Evolutionary conservation across 2,329 filamentous ascomycete species (phyloP), one percentile per base, ranked within the genome.

Genomic region (Neofusicoccum cordaticola): DNA sequence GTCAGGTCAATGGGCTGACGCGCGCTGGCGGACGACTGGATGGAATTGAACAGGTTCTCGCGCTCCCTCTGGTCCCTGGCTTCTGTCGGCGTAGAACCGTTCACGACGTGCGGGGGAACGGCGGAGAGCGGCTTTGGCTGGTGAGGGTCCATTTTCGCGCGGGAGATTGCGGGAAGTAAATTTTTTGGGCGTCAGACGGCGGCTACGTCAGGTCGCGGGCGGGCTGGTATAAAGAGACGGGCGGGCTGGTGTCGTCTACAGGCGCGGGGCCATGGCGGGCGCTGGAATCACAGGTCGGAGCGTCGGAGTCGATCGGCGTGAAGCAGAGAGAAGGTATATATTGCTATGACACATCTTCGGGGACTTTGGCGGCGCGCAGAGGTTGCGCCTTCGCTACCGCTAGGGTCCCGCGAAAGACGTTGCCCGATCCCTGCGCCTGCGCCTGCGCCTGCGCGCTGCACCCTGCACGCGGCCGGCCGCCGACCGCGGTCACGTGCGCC

Each of bases 21-120:
- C 31, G 78, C 77, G 37, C 79, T 78, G 73, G 86, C 86, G 13
- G 85, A 87, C 6, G 82, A 82, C 68, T 83, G 78, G 66, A 89
- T 88, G 27, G 86, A 84, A 17, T 84, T 81, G 69, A 82, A 84
- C 62, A 88, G 80, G 64, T 77, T 83, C 62, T 88, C 85, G 37
- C 85, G 78, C 71, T 88, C 86, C 69, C 76, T 76, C 62, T 73
- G 73, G 68, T 82, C 79, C 66, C 82, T 79, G 48, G 79, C 79
- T 71, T 83, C 78, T 15, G 79, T 78, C 11, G 80, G 77, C 39
- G 86, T 80, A 62, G 80, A 82, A 61, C 84, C 85, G 72, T 88
- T 87, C 56, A 83, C 70, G 65, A 88, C 77, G 74, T 87, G 82
- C 57, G 84, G 80, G 34, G 86, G 85, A 35, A 87, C 77, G 11